Evolutionary conservation across 2,329 filamentous ascomycete genomes (phyloP).

Genomic region (Penicillium palitans): DNA sequence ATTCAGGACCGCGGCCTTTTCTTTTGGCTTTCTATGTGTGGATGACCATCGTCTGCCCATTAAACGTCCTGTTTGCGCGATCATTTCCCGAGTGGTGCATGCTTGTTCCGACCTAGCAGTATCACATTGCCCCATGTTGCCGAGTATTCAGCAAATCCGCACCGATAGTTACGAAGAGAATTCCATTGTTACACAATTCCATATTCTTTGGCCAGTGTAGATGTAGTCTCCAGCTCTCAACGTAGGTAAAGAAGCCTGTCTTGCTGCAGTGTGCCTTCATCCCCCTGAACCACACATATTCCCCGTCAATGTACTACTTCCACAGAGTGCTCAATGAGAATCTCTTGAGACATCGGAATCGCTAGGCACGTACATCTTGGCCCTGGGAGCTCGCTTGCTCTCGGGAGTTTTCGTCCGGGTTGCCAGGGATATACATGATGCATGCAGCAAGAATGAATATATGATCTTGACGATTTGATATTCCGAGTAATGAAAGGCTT

Average conservation of each 20-base stretch:
- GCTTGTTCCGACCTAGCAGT: slow-evolving; percentile 10
- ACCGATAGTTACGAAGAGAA: slow-evolving; percentile 7
- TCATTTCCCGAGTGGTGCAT: slow-evolving; percentile 4
- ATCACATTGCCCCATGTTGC: neutral
- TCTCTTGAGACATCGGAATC: no score
- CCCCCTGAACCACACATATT: neutral
- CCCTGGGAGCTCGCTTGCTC: no score
- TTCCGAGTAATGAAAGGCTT: neutral
- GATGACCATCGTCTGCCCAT: slow-evolving; percentile 1
- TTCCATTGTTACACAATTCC: slow-evolving; percentile 5
- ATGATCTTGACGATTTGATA: no score
- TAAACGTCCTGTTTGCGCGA: slow-evolving; percentile 3
- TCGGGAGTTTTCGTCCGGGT: no score
- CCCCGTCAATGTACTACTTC: neutral
- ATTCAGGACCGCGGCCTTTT: slow-evolving; percentile 4
- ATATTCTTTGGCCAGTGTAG: neutral
- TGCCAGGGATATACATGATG: no score
- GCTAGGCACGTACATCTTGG: no score
- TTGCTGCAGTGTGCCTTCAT: neutral
- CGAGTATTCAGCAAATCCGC: slow-evolving; percentile 2
- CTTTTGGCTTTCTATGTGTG: slow-evolving; percentile 5
- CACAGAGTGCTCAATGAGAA: neutral
- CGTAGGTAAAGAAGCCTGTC: neutral
- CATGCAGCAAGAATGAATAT: no score
- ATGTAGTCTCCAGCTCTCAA: neutral